Percentiles rank a stretch among this genome's conserved stretches.
Conservation (phyloP, 495 filamentous ascomycete genomes). For the Tuber borchii region DNA sequence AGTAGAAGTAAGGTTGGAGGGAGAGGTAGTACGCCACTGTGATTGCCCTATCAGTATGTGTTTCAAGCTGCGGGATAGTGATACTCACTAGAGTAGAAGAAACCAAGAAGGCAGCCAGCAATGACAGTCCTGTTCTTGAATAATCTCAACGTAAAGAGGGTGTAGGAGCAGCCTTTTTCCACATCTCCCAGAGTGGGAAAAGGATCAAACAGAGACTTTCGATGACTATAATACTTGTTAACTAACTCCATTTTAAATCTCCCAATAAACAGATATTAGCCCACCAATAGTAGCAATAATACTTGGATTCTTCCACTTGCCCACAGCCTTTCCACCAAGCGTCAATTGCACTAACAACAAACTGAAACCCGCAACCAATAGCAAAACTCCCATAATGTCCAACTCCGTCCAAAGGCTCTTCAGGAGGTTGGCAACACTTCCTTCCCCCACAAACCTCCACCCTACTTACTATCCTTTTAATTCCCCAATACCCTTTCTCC, state of each 20-base stretch:
- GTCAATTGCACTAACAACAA: conserved; percentile 58
- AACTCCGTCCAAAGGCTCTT: conserved; percentile 52
- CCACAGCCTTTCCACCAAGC: conserved; percentile 49
- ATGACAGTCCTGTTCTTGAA: conserved; percentile 58
- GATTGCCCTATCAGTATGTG: conserved; percentile 22
- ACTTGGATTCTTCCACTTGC: conserved; percentile 52
- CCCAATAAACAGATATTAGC: not conserved
- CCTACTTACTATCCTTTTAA: not conserved
- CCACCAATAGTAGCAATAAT: conserved; percentile 47
- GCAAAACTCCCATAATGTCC: conserved; percentile 53
- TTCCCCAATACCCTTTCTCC: not conserved
- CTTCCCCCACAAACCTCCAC: not conserved
- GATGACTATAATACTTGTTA: conserved; percentile 40
- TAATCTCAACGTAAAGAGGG: conserved; percentile 55
- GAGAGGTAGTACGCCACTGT: conserved; percentile 59
- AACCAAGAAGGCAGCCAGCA: conserved; percentile 53
- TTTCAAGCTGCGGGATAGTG: conserved; percentile 34
- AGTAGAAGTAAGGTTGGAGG: conserved; percentile 61
- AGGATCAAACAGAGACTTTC: conserved; percentile 53
- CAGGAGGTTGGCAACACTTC: conserved; percentile 24
- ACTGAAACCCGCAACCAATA: conserved; percentile 54
- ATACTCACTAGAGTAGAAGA: conserved; percentile 53
- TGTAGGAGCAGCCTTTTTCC: conserved; percentile 50
- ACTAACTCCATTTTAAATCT: too few species aligned
- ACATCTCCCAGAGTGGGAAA: conserved; percentile 60